Conservation (phyloP, 352 stramenopile species). For the Aphanomyces cochlioides region DNA sequence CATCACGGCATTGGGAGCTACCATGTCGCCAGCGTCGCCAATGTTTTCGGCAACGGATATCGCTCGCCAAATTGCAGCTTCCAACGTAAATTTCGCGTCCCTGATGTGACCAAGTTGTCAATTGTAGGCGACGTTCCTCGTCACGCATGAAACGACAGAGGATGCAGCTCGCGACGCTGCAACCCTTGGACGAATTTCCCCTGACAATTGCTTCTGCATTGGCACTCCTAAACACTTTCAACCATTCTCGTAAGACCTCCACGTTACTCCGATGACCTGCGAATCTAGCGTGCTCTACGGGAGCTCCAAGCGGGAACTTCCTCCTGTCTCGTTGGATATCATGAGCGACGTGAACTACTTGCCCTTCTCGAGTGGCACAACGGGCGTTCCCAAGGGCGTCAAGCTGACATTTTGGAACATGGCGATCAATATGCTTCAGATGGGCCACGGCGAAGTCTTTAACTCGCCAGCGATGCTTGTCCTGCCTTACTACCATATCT, state of each 20-base stretch:
- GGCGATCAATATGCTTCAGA: constrained; percentile 65
- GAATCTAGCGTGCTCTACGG: no score
- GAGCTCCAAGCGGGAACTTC: no score
- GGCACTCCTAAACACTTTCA: no score
- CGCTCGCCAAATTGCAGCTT: constrained; percentile 37
- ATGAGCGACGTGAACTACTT: constrained; percentile 41
- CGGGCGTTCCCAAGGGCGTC: constrained; percentile 88
- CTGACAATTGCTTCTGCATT: neutral
- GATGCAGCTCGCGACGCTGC: neutral
- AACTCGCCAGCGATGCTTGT: constrained; percentile 45
- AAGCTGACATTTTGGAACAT: constrained; percentile 83
- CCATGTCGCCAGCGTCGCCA: constrained; percentile 57
- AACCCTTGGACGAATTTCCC: neutral
- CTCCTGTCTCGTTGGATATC: neutral
- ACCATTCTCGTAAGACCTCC: no score
- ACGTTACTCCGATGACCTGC: no score
- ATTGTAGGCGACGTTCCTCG: constrained; percentile 23
- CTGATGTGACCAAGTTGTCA: constrained; percentile 31
- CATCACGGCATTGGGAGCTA: constrained; percentile 45
- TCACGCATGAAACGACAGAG: neutral
- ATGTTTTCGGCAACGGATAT: constrained; percentile 47
- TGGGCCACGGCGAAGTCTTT: constrained; percentile 40
- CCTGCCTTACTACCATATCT: constrained; percentile 96
- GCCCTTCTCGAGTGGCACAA: constrained; percentile 94
- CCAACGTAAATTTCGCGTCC: constrained; percentile 37